Evolutionary conservation across 768 basidiomycete species (phyloP).

Genomic region (Leccinellum albellum): DNA sequence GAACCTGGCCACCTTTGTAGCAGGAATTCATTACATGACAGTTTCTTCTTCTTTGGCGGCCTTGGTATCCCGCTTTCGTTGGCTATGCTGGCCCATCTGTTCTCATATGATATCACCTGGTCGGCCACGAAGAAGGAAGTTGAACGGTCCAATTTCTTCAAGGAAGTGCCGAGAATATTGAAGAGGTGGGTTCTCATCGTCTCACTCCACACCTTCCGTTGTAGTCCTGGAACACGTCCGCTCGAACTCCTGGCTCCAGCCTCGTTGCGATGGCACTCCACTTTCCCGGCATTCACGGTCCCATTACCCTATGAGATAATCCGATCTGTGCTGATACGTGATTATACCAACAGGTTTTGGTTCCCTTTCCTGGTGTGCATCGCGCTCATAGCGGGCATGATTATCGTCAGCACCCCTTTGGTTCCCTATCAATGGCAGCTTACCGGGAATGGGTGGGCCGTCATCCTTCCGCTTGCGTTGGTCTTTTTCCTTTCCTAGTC

Average conservation of each 20-base stretch:
- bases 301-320: conserved; percentile 4
- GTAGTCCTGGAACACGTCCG: background rate
- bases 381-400: conserved; percentile 51
- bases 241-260: background rate
- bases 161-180: conserved; percentile 80
- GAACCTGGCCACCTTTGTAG: background rate
- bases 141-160: conserved; percentile 85
- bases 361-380: conserved; percentile 48
- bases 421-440: conserved; percentile 71
- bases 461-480: conserved; percentile 72
- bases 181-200: conserved; percentile 33
- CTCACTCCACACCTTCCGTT: background rate
- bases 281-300: background rate
- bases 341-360: conserved; percentile 27
- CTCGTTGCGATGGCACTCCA: background rate
- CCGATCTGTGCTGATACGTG: conserved; percentile 14
- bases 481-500: conserved; percentile 24
- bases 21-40: conserved; percentile 8
- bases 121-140: conserved; percentile 75
- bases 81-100: conserved; percentile 52
- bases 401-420: conserved; percentile 49
- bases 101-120: conserved; percentile 59
- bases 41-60: conserved; percentile 56
- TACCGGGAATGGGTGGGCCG: conserved; percentile 57
- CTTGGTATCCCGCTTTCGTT: conserved; percentile 50